Conservation (phyloP, 2,329 filamentous ascomycete genomes). For the Akanthomyces muscarius region DNA sequence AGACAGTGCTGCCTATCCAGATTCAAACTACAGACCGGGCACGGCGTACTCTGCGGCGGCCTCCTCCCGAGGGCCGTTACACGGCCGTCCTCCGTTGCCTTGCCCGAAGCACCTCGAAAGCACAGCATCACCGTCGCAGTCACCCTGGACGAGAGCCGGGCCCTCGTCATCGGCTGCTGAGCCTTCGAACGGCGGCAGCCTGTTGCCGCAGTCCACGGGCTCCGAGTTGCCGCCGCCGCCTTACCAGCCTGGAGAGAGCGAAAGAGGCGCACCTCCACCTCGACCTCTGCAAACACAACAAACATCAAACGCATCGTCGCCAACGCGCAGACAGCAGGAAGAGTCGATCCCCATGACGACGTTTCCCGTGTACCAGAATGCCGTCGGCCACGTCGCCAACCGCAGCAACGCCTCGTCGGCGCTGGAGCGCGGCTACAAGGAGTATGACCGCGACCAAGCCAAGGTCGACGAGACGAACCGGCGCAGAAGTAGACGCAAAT, state of each 20-base stretch:
- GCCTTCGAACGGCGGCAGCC: not conserved
- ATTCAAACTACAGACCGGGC: constrained; percentile 9
- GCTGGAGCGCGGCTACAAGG: constrained; percentile 3
- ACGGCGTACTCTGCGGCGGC: constrained; percentile 1
- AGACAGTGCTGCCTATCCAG: constrained; percentile 6
- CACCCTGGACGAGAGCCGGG: not conserved
- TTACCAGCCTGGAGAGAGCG: not conserved
- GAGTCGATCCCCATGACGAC: constrained; percentile 12
- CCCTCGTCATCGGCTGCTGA: not conserved
- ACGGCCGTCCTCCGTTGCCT: not conserved
- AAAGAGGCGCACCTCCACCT: not conserved
- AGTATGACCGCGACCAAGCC: not conserved
- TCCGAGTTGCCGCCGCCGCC: constrained; percentile 4
- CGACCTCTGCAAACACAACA: not conserved
- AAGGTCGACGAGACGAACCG: not conserved
- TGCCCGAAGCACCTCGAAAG: constrained; percentile 1
- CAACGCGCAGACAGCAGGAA: not conserved
- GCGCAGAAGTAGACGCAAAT: not conserved
- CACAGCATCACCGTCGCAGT: not conserved
- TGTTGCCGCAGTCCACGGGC: not conserved
- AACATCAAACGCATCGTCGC: not conserved
- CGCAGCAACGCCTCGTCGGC: constrained; percentile 7
- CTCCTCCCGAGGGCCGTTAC: not conserved
- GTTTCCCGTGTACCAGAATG: constrained; percentile 1
- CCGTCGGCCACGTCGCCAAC: constrained; percentile 2